Percentiles rank a stretch among this genome's conserved stretches.
phyloP scores from a whole-genome alignment of 305 asterid species.

The Fraxinus angustifolia region DNA sequence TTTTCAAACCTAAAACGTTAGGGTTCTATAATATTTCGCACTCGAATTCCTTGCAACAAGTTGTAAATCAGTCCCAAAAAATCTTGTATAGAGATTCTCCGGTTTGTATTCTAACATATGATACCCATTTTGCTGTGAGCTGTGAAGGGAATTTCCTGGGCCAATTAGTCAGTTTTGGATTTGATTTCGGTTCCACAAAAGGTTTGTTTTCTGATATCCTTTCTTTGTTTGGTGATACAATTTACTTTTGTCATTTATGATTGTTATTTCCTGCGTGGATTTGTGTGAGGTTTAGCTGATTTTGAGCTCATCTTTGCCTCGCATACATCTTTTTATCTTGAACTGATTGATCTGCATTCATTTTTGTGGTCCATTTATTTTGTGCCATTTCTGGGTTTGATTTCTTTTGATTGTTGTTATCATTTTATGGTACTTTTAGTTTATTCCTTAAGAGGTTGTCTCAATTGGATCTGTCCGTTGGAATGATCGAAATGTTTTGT shows the following conservation, averaged over 20 bases:
- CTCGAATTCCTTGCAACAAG: constrained; percentile 21
- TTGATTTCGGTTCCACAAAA: constrained; percentile 29
- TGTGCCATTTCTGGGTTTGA: constrained; percentile 22
- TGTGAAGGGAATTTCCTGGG: constrained; percentile 18
- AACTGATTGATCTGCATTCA: constrained; percentile 32
- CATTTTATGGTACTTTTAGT: constrained; percentile 26
- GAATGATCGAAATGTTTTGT: constrained; percentile 11
- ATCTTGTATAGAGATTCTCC: neutral
- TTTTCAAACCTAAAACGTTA: constrained; percentile 41
- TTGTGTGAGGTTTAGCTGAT: constrained; percentile 28
- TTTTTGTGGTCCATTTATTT: constrained; percentile 25
- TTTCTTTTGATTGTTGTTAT: constrained; percentile 16
- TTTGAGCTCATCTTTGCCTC: constrained; percentile 31
- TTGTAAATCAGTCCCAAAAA: neutral
- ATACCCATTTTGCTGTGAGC: constrained; percentile 16
- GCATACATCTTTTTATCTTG: constrained; percentile 16
- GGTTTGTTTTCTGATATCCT: constrained; percentile 19
- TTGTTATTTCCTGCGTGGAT: neutral
- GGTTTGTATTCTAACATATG: constrained; percentile 5
- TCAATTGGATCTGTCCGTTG: constrained; percentile 20
- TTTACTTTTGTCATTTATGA: neutral
- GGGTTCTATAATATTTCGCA: constrained; percentile 31
- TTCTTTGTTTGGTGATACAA: constrained; percentile 5
- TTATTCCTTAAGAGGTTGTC: constrained; percentile 18
- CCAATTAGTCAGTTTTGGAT: constrained; percentile 25